Evolutionary conservation across 2,329 filamentous ascomycete genomes (phyloP), one percentile per base, ranked within the genome.

Genomic region (Alternaria arborescens): DNA sequence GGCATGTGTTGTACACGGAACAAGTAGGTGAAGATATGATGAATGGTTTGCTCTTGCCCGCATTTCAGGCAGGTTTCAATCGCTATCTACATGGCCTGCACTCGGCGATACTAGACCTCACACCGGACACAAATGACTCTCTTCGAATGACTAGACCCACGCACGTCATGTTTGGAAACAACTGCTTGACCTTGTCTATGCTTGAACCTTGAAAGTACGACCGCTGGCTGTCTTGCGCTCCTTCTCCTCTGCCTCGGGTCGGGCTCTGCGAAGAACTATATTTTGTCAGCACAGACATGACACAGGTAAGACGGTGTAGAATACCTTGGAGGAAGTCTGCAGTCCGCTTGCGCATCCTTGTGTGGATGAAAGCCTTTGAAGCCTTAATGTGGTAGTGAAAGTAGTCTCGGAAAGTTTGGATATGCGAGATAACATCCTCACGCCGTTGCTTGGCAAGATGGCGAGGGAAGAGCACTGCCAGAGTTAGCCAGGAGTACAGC

Each of bases 301-400:
- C 16, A 18, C 24, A 34, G 6, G 24, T 22, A 7, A 16, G 2
- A 14, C 18, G 0, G 38, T 4, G 40, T 18, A 48, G 71, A 85
- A 77, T 84, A 94, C 93, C 92, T 87, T 99, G 96, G 59, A 99
- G 88, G 84, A 99, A 99, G 80, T 99, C 96, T 51, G 95, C 95
- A 10, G 96, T 99, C 79, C 95, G 89, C 84, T 94, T 92, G 78
- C 95, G 90, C 95, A 99, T 99, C 75, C 96, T 89, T 34, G 94
- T 96, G 85, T 99, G 95, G 68, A 99, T 99, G 77, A 97, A 99
- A 54, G 96, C 95, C 85, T 99, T 99, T 65, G 94, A 97, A 30
- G 95, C 96, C 83, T 99, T 99, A 82, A 99, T 99, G 81, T 99
- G 95, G 80, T 99, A 99, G 81, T 99, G 95, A 86, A 99, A 99